These are phyloP conservation scores for Kandelia obovata DNA, from an alignment of 345 rosid genomes.

Conservation along the genomic window DNA sequence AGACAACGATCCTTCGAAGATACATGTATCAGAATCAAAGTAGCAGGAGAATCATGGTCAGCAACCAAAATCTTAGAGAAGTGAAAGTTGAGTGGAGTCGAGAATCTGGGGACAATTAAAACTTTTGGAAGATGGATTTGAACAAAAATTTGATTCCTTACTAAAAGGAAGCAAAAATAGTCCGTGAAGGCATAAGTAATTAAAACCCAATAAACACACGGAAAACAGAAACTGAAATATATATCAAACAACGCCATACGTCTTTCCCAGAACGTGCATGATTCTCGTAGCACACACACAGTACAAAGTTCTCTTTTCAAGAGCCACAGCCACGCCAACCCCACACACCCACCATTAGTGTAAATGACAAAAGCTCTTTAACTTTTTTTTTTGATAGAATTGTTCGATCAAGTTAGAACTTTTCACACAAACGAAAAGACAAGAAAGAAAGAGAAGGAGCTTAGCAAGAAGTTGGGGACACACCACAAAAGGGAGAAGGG, in stretches of 20 bases:
- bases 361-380: neutral
- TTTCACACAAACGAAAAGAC: neutral
- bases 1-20: constrained; percentile 51
- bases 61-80: no score
- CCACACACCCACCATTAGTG: neutral
- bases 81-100: no score
- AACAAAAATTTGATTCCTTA: no score
- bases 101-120: no score
- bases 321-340: neutral
- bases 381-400: neutral
- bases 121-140: no score
- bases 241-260: no score
- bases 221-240: neutral
- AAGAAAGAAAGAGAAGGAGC: neutral
- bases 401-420: neutral
- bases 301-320: neutral
- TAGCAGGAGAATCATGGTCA: neutral
- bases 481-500: constrained; percentile 44
- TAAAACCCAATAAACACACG: neutral
- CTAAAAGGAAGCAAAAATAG: no score
- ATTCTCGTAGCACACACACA: no score
- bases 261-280: no score
- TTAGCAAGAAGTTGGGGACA: neutral
- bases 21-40: neutral
- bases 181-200: no score